Conservation (phyloP, 1,284 basidiomycete species). For the Microbotryum scabiosae region DNA sequence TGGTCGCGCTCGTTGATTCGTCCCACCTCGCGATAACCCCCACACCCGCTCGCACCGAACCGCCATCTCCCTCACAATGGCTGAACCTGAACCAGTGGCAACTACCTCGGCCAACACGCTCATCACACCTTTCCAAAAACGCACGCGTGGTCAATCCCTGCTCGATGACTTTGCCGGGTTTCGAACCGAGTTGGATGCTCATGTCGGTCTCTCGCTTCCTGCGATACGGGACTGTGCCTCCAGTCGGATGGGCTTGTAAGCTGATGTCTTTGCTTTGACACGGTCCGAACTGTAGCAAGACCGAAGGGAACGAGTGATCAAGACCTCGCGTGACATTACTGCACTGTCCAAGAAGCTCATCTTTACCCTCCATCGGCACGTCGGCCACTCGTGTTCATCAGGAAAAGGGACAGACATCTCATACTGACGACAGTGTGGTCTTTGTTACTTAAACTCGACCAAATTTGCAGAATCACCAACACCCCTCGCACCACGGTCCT, state of each 20-base stretch:
- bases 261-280: not conserved
- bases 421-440: too few relatives aligned
- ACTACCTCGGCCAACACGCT: too few relatives aligned
- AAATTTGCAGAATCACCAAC: constrained; percentile 3
- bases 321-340: constrained; percentile 71
- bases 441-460: not conserved
- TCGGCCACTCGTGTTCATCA: constrained; percentile 19
- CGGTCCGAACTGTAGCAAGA: constrained; percentile 33
- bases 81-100: too few relatives aligned
- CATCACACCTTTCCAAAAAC: not conserved
- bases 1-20: too few relatives aligned
- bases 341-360: constrained; percentile 90
- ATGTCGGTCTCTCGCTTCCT: constrained; percentile 54
- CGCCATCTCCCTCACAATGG: too few relatives aligned
- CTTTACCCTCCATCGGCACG: constrained; percentile 72
- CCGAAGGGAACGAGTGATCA: constrained; percentile 64
- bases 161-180: constrained; percentile 51
- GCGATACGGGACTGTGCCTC: not conserved
- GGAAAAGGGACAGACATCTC: not conserved
- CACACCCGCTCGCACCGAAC: too few relatives aligned
- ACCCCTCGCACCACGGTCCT: constrained; percentile 42
- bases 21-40: too few relatives aligned
- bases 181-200: constrained; percentile 61
- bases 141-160: constrained; percentile 19
- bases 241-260: not conserved